Percentiles rank a stretch among this genome's conserved stretches.
These are phyloP conservation scores for Plasmodium vinckei DNA, from an alignment of 169 alveolate species.

Conservation along the genomic window DNA sequence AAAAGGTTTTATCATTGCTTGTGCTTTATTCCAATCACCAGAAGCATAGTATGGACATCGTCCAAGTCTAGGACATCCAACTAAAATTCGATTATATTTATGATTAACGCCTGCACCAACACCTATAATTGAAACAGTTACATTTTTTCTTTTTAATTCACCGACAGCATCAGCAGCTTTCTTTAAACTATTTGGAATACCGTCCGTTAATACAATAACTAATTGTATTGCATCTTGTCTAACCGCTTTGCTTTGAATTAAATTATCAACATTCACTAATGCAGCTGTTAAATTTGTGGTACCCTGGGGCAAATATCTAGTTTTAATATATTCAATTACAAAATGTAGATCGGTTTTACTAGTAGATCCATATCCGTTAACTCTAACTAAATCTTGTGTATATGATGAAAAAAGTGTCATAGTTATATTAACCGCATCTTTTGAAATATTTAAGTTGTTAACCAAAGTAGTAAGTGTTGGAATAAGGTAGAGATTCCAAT, in stretches of 20 bases:
- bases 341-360: slow-evolving; percentile 3
- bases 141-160: slow-evolving; percentile 2
- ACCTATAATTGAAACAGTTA: slow-evolving; percentile 34
- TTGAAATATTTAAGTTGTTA: slow-evolving; percentile 16
- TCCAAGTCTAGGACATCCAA: slow-evolving; percentile 27
- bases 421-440: slow-evolving; percentile 14
- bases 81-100: slow-evolving; percentile 13
- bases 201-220: slow-evolving; percentile 53
- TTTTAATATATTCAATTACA: neutral
- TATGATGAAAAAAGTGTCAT: slow-evolving; percentile 1
- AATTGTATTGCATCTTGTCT: slow-evolving; percentile 34
- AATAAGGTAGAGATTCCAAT: slow-evolving; percentile 18
- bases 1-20: slow-evolving; percentile 34
- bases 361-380: slow-evolving; percentile 13
- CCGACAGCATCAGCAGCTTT: neutral
- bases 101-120: slow-evolving; percentile 30
- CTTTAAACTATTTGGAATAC: slow-evolving; percentile 26
- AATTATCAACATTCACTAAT: neutral
- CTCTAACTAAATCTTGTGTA: slow-evolving; percentile 8
- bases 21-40: slow-evolving; percentile 31
- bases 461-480: slow-evolving; percentile 18
- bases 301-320: slow-evolving; percentile 14
- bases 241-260: neutral
- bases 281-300: slow-evolving; percentile 26
- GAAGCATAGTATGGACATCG: slow-evolving; percentile 30